These are phyloP conservation scores for Priceomyces melissophilus DNA, from an alignment of 805 yeast genomes.

Conservation along the genomic window DNA sequence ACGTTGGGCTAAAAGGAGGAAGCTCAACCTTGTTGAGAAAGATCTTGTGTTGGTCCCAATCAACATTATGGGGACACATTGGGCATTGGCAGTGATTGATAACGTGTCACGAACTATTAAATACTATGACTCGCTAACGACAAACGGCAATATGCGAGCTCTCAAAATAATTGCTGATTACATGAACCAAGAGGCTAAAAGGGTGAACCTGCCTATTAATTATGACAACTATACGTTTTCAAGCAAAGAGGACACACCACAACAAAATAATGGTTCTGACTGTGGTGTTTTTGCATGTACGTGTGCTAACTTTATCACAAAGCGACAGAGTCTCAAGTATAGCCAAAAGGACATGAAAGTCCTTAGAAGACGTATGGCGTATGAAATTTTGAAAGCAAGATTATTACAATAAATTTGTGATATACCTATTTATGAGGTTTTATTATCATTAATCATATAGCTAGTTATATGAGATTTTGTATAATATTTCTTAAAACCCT, in stretches of 20 bases:
- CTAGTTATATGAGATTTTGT: no score
- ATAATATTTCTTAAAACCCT: no score
- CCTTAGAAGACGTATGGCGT: constrained; percentile 68
- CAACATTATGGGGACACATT: constrained; percentile 79
- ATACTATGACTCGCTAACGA: constrained; percentile 72
- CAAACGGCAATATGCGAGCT: constrained; percentile 41
- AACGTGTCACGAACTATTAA: constrained; percentile 53
- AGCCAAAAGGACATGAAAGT: constrained; percentile 65
- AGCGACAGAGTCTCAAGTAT: constrained; percentile 49
- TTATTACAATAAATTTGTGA: constrained; percentile 19
- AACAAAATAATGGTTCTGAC: constrained; percentile 85
- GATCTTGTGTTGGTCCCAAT: constrained; percentile 78
- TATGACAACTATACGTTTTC: constrained; percentile 19
- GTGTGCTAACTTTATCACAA: constrained; percentile 60
- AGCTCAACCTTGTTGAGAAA: constrained; percentile 51
- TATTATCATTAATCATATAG: no score
- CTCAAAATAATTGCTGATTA: constrained; percentile 55
- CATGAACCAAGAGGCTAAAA: constrained; percentile 63
- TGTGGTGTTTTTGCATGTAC: constrained; percentile 94
- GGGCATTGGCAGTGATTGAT: constrained; percentile 86
- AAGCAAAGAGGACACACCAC: constrained; percentile 53
- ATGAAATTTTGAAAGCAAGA: constrained; percentile 43
- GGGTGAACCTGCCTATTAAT: constrained; percentile 29
- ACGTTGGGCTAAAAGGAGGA: constrained; percentile 26
- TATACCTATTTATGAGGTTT: no score